phyloP scores from a whole-genome alignment of 140 eudicot species.

The Senecio squalidus region DNA sequence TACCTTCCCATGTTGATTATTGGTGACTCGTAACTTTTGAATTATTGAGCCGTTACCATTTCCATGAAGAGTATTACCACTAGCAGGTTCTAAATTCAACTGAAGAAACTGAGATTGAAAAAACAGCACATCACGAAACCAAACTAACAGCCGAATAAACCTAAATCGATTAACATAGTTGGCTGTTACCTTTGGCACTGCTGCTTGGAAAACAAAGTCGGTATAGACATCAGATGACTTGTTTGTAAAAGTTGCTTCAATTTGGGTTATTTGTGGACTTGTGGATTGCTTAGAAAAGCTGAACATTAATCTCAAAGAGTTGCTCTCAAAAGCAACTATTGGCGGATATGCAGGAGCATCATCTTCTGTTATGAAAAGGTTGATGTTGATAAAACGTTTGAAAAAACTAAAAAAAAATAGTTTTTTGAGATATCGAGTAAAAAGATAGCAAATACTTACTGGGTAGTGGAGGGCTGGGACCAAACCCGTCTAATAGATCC shows the following conservation, averaged over 20 bases:
- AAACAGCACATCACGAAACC: conserved; percentile 1
- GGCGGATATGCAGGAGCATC: conserved; percentile 59
- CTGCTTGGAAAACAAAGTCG: conserved; percentile 85
- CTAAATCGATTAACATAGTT: background rate
- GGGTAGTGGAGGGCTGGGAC: conserved; percentile 37
- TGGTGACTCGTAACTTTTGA: conserved; percentile 68
- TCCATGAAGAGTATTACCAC: conserved; percentile 66
- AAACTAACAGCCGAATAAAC: background rate
- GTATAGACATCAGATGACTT: conserved; percentile 59
- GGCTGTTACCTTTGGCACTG: conserved; percentile 85
- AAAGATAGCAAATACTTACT: conserved; percentile 36
- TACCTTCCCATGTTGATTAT: conserved; percentile 98
- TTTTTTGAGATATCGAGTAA: background rate
- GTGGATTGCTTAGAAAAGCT: conserved; percentile 76
- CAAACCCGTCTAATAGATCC: conserved; percentile 78
- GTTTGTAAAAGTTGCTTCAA: conserved; percentile 67
- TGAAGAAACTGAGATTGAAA: conserved; percentile 75
- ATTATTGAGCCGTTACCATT: conserved; percentile 61
- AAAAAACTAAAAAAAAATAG: conserved; percentile 3
- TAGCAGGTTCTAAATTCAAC: conserved; percentile 91
- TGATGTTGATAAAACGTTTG: conserved; percentile 5
- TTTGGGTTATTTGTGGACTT: conserved; percentile 53
- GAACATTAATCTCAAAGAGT: conserved; percentile 56
- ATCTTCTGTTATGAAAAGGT: conserved; percentile 39
- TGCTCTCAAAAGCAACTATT: conserved; percentile 83